Evolutionary conservation across 306 rosid genomes (phyloP).

Genomic region (Aeschynomene evenia): DNA sequence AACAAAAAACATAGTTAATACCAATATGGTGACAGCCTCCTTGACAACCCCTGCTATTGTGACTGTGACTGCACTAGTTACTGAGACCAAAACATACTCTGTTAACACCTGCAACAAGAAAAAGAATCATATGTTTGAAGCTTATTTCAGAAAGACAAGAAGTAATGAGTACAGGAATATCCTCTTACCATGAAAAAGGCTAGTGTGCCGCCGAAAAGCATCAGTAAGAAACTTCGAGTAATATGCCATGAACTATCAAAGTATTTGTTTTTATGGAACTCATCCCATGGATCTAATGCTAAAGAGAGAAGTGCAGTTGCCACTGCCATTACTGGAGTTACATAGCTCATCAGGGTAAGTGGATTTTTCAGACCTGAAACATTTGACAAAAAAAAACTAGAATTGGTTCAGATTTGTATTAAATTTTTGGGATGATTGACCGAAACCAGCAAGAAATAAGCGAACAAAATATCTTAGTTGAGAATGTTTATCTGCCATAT

Average conservation of each 20-base stretch:
- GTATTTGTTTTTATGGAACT: conserved; percentile 60
- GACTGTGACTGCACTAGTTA: conserved; percentile 95
- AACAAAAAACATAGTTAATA: conserved; percentile 38
- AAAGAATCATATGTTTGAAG: conserved; percentile 13
- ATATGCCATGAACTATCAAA: conserved; percentile 74
- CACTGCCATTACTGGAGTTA: conserved; percentile 88
- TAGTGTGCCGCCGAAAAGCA: conserved; percentile 88
- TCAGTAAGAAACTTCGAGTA: conserved; percentile 71
- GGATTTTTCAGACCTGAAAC: conserved; percentile 89
- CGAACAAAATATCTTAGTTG: not conserved
- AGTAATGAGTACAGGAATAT: conserved; percentile 13
- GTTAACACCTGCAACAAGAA: conserved; percentile 73
- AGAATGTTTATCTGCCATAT: conserved; percentile 14
- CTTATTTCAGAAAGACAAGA: not conserved
- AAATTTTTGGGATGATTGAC: not conserved
- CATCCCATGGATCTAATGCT: conserved; percentile 87
- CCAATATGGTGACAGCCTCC: conserved; percentile 97
- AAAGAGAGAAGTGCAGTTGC: conserved; percentile 76
- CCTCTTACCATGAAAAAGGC: conserved; percentile 88
- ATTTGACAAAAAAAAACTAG: conserved; percentile 13
- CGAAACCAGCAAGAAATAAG: not conserved
- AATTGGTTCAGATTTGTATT: not conserved
- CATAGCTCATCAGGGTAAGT: conserved; percentile 86
- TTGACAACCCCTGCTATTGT: conserved; percentile 98
- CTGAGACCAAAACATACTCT: conserved; percentile 84